phyloP scores from a whole-genome alignment of 148 eudicot genomes.

The Silene latifolia region DNA sequence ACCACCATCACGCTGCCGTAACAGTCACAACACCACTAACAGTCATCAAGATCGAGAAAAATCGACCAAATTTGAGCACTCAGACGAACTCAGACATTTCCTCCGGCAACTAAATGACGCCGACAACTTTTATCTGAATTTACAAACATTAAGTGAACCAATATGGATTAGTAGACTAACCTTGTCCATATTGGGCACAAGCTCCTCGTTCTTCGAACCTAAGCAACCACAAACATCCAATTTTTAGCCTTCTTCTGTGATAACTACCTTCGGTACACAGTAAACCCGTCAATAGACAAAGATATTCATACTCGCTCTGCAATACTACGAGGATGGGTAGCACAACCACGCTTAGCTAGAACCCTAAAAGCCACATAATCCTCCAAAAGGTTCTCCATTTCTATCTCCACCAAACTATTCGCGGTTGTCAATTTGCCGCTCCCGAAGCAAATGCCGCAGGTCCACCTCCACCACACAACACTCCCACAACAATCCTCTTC shows the following conservation, averaged over 20 bases:
- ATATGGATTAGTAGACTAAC: conserved; percentile 31
- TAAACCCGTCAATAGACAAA: background rate
- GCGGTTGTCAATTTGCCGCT: conserved; percentile 48
- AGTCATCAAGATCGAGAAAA: no score
- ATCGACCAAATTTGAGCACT: no score
- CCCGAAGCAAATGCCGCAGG: no score
- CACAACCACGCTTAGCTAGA: conserved; percentile 98
- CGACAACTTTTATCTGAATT: no score
- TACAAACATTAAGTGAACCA: no score
- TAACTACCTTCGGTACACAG: no score
- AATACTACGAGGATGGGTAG: conserved; percentile 98
- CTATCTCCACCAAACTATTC: conserved; percentile 62
- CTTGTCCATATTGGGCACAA: conserved; percentile 97
- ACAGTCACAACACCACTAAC: no score
- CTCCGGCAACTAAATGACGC: no score
- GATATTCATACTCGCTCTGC: conserved; percentile 70
- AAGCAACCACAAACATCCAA: background rate
- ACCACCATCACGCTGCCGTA: no score
- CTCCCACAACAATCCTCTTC: no score
- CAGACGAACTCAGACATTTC: no score
- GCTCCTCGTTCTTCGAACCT: conserved; percentile 91
- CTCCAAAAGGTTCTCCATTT: conserved; percentile 85
- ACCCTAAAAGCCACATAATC: conserved; percentile 82
- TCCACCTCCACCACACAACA: no score
- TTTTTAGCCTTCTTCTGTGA: background rate